Conservation (phyloP, 768 basidiomycete species). For the Kwoniella botswanensis region DNA sequence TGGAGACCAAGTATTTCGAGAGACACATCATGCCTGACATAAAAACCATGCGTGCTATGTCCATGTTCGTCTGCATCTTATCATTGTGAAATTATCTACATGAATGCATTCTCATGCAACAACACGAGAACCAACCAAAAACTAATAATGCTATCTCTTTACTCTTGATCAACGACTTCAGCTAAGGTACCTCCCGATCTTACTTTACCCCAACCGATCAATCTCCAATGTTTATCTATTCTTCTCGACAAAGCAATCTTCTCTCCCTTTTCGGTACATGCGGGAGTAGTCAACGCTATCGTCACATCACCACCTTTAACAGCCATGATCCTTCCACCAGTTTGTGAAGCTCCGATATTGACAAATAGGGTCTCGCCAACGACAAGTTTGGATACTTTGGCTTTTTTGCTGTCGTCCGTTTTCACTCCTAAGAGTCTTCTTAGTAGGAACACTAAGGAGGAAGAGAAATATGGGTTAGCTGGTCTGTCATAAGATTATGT, state of each 20-base stretch:
- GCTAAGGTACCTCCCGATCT: constrained; percentile 51
- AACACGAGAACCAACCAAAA: too few species aligned
- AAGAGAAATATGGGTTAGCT: neutral
- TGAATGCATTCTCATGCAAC: too few species aligned
- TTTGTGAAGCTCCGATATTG: constrained; percentile 97
- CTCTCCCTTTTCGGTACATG: constrained; percentile 95
- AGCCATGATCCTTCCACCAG: constrained; percentile 89
- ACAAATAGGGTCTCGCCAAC: constrained; percentile 93
- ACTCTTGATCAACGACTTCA: constrained; percentile 49
- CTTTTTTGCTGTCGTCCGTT: constrained; percentile 98
- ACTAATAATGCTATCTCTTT: neutral
- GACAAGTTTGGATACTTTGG: constrained; percentile 81
- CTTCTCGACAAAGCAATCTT: constrained; percentile 93
- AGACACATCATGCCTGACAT: too few species aligned
- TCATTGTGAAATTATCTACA: too few species aligned
- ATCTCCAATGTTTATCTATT: constrained; percentile 98
- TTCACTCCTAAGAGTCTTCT: constrained; percentile 96
- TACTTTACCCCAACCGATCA: constrained; percentile 72
- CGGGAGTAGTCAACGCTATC: constrained; percentile 79
- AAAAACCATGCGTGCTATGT: too few species aligned
- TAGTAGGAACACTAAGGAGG: constrained; percentile 74
- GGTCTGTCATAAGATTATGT: too few species aligned
- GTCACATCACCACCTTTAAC: constrained; percentile 90
- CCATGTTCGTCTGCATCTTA: too few species aligned
- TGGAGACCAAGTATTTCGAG: too few species aligned